These are phyloP conservation scores for Acacia concinna DNA, from an alignment of 331 rosid genomes.

Conservation along the genomic window DNA sequence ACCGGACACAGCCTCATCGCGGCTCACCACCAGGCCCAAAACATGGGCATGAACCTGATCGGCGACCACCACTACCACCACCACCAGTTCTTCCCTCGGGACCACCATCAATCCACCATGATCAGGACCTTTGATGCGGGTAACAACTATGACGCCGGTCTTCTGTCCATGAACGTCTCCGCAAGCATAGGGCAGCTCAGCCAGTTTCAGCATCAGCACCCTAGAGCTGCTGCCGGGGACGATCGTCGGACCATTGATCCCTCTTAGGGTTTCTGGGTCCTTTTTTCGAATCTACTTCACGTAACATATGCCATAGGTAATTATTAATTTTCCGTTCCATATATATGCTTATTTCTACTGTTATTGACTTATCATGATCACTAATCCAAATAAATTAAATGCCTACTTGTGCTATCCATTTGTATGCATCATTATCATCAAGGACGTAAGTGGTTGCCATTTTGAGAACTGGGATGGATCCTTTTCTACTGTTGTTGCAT, in stretches of 20 bases:
- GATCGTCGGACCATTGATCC: slow-evolving; percentile 80
- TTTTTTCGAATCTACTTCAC: not conserved
- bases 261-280: slow-evolving; percentile 54
- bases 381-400: not conserved
- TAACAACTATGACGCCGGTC: slow-evolving; percentile 58
- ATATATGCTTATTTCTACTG: not conserved
- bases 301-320: slow-evolving; percentile 1
- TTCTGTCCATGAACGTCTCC: slow-evolving; percentile 74
- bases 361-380: not conserved
- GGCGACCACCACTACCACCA: slow-evolving; percentile 36
- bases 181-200: slow-evolving; percentile 72
- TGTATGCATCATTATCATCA: not conserved
- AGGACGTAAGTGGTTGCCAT: not conserved
- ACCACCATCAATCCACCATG: slow-evolving; percentile 26
- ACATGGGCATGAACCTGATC: slow-evolving; percentile 46
- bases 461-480: not conserved
- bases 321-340: not conserved
- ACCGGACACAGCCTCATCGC: slow-evolving; percentile 53
- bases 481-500: not conserved
- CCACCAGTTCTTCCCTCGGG: slow-evolving; percentile 70
- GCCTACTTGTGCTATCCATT: not conserved
- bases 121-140: not conserved
- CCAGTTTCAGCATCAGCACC: slow-evolving; percentile 81
- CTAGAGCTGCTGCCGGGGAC: slow-evolving; percentile 58
- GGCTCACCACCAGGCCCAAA: slow-evolving; percentile 37